phyloP scores from a whole-genome alignment of 2,329 filamentous ascomycete species.

The Byssothecium circinans region DNA sequence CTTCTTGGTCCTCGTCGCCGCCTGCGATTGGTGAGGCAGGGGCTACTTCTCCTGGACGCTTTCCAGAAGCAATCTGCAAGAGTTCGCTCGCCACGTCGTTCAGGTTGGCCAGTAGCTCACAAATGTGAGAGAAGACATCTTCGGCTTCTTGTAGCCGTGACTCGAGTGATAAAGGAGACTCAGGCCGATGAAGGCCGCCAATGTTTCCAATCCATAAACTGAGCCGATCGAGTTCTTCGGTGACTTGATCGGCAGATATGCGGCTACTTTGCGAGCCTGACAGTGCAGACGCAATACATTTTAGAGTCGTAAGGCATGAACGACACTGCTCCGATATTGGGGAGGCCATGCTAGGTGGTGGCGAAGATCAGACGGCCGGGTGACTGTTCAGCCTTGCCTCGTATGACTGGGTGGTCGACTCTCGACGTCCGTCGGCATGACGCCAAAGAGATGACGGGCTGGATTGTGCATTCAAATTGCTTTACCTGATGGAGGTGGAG shows the following conservation, averaged over 20 bases:
- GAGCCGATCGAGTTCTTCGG: slow-evolving; percentile 18
- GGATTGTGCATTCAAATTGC: not conserved
- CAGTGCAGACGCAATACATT: slow-evolving; percentile 6
- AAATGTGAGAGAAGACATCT: slow-evolving; percentile 14
- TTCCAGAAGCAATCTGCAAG: slow-evolving; percentile 11
- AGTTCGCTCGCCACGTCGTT: slow-evolving; percentile 11
- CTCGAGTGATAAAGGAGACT: slow-evolving; percentile 17
- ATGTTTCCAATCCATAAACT: slow-evolving; percentile 22
- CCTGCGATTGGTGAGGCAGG: not conserved
- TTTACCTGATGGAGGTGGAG: not conserved
- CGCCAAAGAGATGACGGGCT: too few species aligned
- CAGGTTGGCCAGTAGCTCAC: slow-evolving; percentile 14
- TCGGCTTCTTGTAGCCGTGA: slow-evolving; percentile 16
- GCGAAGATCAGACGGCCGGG: too few species aligned
- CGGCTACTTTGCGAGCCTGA: not conserved
- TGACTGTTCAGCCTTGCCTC: too few species aligned
- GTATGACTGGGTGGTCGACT: too few species aligned
- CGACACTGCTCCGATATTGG: slow-evolving; percentile 14
- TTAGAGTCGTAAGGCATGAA: slow-evolving; percentile 5
- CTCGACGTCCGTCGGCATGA: too few species aligned
- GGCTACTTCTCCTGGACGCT: slow-evolving; percentile 4
- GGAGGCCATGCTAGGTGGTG: not conserved
- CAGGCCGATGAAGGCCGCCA: slow-evolving; percentile 15
- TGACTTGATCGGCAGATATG: slow-evolving; percentile 2
- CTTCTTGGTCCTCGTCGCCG: not conserved